Conservation (phyloP, 768 basidiomycete species). For the Amanita pallidorosea region DNA sequence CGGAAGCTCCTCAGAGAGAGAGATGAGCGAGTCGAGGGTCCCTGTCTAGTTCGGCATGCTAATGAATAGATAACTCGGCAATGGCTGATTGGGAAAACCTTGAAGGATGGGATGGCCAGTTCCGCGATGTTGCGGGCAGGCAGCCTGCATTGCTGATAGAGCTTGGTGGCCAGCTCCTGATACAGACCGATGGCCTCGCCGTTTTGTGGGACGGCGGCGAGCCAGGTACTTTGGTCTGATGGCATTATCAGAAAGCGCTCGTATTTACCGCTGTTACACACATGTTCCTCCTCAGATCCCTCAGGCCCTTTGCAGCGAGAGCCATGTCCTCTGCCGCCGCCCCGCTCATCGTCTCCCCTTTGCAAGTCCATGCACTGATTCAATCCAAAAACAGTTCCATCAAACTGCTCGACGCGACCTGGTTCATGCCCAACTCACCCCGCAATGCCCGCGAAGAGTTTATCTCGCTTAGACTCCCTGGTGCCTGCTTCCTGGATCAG, state of each 20-base stretch:
- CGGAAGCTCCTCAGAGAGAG: slow-evolving; percentile 84
- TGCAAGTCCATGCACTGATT: slow-evolving; percentile 28
- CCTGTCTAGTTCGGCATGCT: slow-evolving; percentile 54
- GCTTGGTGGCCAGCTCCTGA: slow-evolving; percentile 55
- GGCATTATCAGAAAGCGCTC: slow-evolving; percentile 48
- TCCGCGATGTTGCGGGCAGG: slow-evolving; percentile 43
- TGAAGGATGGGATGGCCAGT: slow-evolving; percentile 77
- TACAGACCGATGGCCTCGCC: slow-evolving; percentile 72
- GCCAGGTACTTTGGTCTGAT: slow-evolving; percentile 93
- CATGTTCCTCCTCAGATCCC: background rate
- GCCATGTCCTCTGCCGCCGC: slow-evolving; percentile 12
- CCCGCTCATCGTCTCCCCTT: slow-evolving; percentile 45
- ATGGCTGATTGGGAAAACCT: slow-evolving; percentile 40
- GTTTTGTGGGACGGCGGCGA: slow-evolving; percentile 78
- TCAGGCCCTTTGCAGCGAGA: background rate
- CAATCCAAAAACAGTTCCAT: slow-evolving; percentile 23
- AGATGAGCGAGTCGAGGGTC: slow-evolving; percentile 82
- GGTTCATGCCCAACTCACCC: slow-evolving; percentile 89
- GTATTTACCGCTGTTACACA: slow-evolving; percentile 4
- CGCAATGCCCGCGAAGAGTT: slow-evolving; percentile 68
- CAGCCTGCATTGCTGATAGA: slow-evolving; percentile 44
- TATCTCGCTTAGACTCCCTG: slow-evolving; percentile 51
- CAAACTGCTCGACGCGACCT: slow-evolving; percentile 64
- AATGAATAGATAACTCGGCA: slow-evolving; percentile 8
- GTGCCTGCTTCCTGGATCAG: slow-evolving; percentile 67